Percentiles rank a stretch among this genome's conserved stretches.
Conservation (phyloP, 73 alveolate genomes). For the Paramecium biaurelia region DNA sequence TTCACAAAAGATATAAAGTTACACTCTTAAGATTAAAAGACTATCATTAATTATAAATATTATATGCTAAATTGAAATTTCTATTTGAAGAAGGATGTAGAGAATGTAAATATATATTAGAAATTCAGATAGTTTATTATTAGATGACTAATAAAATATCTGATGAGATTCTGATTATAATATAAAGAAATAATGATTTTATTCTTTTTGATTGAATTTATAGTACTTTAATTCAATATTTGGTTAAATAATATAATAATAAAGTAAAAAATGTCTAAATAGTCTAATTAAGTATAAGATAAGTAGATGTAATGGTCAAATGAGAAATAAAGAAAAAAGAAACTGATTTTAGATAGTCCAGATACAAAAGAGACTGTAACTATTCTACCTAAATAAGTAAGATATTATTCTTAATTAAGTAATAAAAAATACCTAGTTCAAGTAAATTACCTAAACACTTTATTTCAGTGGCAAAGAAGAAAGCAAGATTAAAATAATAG, state of each 20-base stretch:
- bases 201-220: neutral
- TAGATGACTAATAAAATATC: neutral
- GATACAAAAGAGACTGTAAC: neutral
- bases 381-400: neutral
- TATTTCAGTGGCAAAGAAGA: neutral
- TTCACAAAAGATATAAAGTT: neutral
- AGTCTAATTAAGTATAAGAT: neutral
- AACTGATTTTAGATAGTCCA: neutral
- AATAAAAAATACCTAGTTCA: neutral
- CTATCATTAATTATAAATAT: neutral
- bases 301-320: neutral
- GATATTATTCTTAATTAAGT: neutral
- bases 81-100: neutral
- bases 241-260: neutral
- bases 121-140: neutral
- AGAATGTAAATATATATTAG: neutral
- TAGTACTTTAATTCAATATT: neutral
- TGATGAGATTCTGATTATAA: neutral
- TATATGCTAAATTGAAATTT: neutral
- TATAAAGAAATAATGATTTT: neutral
- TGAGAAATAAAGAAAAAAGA: neutral
- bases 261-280: neutral
- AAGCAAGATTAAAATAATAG: neutral
- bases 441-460: neutral
- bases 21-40: neutral